Conservation (phyloP, 129 eudicot species). For the Oenanthe sinensis region DNA sequence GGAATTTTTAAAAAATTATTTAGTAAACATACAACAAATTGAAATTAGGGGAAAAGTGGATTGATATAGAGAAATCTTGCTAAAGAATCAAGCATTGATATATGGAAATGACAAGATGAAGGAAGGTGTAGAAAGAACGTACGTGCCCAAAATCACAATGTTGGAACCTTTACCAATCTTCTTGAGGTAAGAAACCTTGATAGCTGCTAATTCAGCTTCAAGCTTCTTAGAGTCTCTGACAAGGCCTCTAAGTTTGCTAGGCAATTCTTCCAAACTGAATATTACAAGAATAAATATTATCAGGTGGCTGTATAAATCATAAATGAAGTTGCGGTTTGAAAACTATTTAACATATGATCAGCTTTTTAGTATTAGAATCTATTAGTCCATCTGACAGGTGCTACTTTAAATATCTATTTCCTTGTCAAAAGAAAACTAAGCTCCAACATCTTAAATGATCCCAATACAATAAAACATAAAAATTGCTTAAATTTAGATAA, state of each 20-base stretch:
- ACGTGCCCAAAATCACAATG: conserved; percentile 89
- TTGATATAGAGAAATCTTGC: not conserved
- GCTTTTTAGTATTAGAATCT: not conserved
- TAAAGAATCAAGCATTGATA: not conserved
- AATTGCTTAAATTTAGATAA: not conserved
- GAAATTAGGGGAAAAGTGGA: not conserved
- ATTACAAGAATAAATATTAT: not conserved
- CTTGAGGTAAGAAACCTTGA: conserved; percentile 91
- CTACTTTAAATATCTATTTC: not conserved
- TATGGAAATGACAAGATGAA: not conserved
- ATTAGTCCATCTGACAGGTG: not conserved
- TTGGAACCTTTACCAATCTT: conserved; percentile 74
- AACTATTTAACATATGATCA: not conserved
- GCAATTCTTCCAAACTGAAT: conserved; percentile 78
- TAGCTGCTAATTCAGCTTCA: conserved; percentile 87
- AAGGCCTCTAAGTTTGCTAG: conserved; percentile 63
- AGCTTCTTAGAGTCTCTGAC: conserved; percentile 64
- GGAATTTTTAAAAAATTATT: not conserved
- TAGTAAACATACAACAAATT: not conserved
- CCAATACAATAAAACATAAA: conserved; percentile 4
- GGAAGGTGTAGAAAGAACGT: conserved; percentile 15
- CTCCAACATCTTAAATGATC: not conserved
- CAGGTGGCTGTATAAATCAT: not conserved
- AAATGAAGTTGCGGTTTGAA: not conserved
- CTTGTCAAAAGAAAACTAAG: not conserved